Base-by-base conservation (phyloP, 139 green algal species). In the Penium margaritaceum region DNA sequence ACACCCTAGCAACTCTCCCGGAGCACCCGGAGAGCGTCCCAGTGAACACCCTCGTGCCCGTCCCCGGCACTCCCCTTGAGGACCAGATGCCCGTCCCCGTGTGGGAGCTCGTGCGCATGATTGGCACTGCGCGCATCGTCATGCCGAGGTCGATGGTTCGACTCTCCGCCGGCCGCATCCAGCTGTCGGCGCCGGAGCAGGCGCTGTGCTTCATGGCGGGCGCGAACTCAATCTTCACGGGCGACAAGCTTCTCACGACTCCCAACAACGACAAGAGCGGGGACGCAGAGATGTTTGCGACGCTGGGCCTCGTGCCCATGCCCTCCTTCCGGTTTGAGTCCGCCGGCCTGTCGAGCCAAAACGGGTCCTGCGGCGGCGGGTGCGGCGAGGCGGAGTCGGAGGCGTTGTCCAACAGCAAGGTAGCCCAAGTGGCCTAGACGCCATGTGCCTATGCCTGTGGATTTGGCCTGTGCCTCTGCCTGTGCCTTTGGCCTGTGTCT, bases 201-300 rank as follows among this genome's bases (percentile, higher is more conserved):
- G 93, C 91, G 24, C 77, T 99, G 51, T 94, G 89, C 68, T 99
- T 99, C 84, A 74, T 99, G 83, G 91, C 94, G 0, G 94, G 94
- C 19, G 94, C 94, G 53, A 99, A 99, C 88, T 91, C 81, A 67
- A 95, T 99, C 68, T 99, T 99, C 81, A 91, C 94, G 44, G 94
- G 94, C 33, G 94, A 99, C 86, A 95, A 93, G 85, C 90, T 99
- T 60, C 87, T 99, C 3, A 99, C 94, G 19, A 99, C 94, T 0
- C 79, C 90, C 54, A 99, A 99, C 87, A 80, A 80, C 32, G 73
- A 80, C 30, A 34, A 68, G 21, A 15, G 15, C 37, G 32, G 15
- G 29, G 73, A 80, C 24, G 32, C n/a, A 0, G 30, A 70, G 36
- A 80, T 80, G 73, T 80, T 80, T 68, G 30, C 70, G 41, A 30